Evolutionary conservation across 176 grass and related monocot species (phyloP).

Genomic region (Tuctoria greenei): DNA sequence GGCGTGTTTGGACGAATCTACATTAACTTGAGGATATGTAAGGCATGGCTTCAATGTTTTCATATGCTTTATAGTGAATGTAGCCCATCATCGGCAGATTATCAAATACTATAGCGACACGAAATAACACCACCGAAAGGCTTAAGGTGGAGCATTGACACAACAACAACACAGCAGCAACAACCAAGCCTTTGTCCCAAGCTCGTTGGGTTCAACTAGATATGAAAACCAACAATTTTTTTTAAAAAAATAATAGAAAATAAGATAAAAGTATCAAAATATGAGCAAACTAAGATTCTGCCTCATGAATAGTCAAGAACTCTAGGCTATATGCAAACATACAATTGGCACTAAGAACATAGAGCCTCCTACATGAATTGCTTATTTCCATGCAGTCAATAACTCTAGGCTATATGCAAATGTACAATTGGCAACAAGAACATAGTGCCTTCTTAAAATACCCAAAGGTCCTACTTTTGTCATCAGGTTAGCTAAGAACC

Average conservation of each 20-base stretch:
- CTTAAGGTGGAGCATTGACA: background rate
- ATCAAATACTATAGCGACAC: background rate
- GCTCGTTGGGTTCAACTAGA: too few relatives aligned
- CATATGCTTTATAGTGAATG: background rate
- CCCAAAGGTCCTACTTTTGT: background rate
- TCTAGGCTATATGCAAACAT: background rate
- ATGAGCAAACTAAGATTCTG: too few relatives aligned
- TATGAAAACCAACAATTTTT: too few relatives aligned
- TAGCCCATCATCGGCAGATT: background rate
- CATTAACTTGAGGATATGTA: too few relatives aligned
- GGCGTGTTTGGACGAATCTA: too few relatives aligned
- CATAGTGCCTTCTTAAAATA: background rate
- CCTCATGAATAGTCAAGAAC: too few relatives aligned
- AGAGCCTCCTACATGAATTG: too few relatives aligned
- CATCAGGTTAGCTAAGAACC: background rate
- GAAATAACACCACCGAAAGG: background rate
- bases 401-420: background rate
- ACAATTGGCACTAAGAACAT: background rate
- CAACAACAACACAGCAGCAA: too few relatives aligned
- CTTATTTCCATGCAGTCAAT: too few relatives aligned
- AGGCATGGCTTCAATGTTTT: conserved; percentile 4
- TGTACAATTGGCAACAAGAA: background rate
- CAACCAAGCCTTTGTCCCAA: too few relatives aligned
- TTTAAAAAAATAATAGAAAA: too few relatives aligned
- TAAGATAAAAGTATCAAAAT: too few relatives aligned